Conservation (phyloP, 2,329 filamentous ascomycete species). For the Monilinia aucupariae region DNA sequence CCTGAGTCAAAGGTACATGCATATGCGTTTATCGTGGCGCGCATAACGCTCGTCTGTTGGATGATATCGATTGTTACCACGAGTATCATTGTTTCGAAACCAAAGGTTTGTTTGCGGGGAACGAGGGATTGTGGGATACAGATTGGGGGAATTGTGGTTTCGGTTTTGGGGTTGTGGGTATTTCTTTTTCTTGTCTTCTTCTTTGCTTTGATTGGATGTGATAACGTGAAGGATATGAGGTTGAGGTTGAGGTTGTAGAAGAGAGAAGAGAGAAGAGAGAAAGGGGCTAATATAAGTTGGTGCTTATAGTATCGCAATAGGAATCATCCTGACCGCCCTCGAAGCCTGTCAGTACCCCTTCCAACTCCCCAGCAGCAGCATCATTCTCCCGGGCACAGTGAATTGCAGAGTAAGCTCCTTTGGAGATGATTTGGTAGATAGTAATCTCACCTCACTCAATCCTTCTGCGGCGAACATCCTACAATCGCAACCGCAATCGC, state of each 20-base stretch:
- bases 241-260: neutral
- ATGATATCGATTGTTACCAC: constrained; percentile 23
- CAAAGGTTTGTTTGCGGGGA: constrained; percentile 18
- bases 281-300: neutral
- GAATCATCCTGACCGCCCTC: constrained; percentile 27
- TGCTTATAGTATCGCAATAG: constrained; percentile 23
- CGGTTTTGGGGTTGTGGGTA: constrained; percentile 26
- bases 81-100: constrained; percentile 22
- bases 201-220: neutral
- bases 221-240: neutral
- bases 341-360: constrained; percentile 30
- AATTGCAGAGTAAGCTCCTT: constrained; percentile 23
- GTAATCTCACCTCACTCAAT: constrained; percentile 19
- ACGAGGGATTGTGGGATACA: constrained; percentile 20
- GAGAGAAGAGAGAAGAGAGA: no score
- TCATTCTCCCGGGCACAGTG: constrained; percentile 15
- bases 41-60: constrained; percentile 26
- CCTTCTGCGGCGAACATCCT: constrained; percentile 9
- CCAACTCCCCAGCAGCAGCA: constrained; percentile 16
- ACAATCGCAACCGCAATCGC: constrained; percentile 10
- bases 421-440: constrained; percentile 24
- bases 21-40: constrained; percentile 27
- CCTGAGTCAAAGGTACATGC: constrained; percentile 26
- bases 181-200: no score
- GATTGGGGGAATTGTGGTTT: constrained; percentile 23